Percentiles rank a stretch among this genome's conserved stretches.
These are phyloP conservation scores for Solanum clarkiae DNA, from an alignment of 257 asterid genomes.

Conservation along the genomic window DNA sequence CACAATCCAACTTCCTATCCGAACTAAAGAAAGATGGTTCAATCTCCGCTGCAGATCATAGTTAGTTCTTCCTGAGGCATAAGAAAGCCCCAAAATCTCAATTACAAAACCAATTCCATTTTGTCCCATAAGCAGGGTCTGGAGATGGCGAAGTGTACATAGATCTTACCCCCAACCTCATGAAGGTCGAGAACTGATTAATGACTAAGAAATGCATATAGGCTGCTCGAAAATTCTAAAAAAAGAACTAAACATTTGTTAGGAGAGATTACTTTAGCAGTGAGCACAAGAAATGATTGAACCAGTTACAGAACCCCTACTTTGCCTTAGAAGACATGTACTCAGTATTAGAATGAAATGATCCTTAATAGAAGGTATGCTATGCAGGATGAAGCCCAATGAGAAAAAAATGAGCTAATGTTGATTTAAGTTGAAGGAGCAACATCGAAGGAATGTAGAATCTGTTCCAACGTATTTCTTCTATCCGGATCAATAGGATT, in stretches of 20 bases:
- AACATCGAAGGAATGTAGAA: slow-evolving; percentile 72
- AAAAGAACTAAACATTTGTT: not conserved
- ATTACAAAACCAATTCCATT: not conserved
- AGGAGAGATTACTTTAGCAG: not conserved
- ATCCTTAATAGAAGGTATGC: not conserved
- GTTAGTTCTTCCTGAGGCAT: not conserved
- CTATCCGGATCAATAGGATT: slow-evolving; percentile 38
- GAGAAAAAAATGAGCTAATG: not conserved
- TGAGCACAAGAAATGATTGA: not conserved
- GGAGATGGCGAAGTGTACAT: no score
- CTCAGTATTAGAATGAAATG: not conserved
- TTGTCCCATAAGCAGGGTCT: not conserved
- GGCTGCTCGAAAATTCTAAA: not conserved
- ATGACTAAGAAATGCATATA: not conserved
- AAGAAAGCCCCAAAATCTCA: not conserved
- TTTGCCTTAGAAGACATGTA: not conserved
- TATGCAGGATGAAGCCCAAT: not conserved
- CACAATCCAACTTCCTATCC: no score
- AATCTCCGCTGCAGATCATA: not conserved
- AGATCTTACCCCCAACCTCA: no score
- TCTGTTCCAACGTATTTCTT: slow-evolving; percentile 51
- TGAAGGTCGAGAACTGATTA: not conserved
- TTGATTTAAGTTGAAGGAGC: slow-evolving; percentile 24
- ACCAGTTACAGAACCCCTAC: not conserved
- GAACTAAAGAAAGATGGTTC: not conserved